phyloP scores from a whole-genome alignment of 2,329 filamentous ascomycete genomes.

The Zasmidium angulare region DNA sequence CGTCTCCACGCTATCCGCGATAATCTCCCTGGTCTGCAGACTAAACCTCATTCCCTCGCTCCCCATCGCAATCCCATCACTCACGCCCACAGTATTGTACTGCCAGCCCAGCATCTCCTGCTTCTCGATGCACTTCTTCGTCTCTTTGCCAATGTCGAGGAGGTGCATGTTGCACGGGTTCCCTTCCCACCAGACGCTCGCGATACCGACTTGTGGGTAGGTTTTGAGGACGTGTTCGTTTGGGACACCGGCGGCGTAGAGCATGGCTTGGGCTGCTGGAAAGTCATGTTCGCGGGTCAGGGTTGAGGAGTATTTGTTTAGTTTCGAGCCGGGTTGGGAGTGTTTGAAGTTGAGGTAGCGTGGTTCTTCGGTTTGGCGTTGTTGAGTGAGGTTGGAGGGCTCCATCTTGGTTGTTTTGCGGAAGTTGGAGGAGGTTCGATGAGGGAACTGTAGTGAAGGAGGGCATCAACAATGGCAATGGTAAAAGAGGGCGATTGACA shows the following conservation, averaged over 20 bases:
- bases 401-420: neutral
- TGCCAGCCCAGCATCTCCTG: constrained; percentile 92
- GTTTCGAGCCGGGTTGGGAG: constrained; percentile 54
- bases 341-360: constrained; percentile 60
- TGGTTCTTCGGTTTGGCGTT: constrained; percentile 41
- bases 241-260: constrained; percentile 88
- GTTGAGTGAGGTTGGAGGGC: constrained; percentile 18
- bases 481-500: constrained; percentile 6
- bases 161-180: constrained; percentile 82
- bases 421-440: too few species aligned
- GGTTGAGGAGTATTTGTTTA: constrained; percentile 84
- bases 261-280: constrained; percentile 91
- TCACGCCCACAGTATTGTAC: constrained; percentile 84
- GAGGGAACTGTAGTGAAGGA: constrained; percentile 3
- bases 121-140: constrained; percentile 77
- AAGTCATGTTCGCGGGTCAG: constrained; percentile 86
- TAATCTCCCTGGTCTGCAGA: constrained; percentile 84
- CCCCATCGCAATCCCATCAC: constrained; percentile 94
- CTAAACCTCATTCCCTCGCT: constrained; percentile 94
- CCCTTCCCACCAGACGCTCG: constrained; percentile 95
- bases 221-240: constrained; percentile 83
- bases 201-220: constrained; percentile 84
- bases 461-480: constrained; percentile 17
- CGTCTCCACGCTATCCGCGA: constrained; percentile 91
- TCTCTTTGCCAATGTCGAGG: constrained; percentile 80